Conservation (phyloP, 768 basidiomycete species). For the Suillus lakei region DNA sequence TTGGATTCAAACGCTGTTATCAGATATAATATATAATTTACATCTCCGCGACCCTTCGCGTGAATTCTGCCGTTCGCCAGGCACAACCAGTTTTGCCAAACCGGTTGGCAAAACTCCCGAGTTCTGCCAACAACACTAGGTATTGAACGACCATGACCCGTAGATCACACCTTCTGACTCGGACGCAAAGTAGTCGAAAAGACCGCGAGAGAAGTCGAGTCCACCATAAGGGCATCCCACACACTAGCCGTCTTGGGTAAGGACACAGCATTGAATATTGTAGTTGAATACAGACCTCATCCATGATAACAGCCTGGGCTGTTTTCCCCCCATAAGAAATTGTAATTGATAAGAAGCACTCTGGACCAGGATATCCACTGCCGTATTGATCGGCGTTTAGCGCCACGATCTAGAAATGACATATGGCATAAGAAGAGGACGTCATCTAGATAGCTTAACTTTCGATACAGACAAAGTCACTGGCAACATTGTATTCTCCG, state of each 20-base stretch:
- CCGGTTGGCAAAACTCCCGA: too few relatives aligned
- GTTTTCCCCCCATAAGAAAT: slow-evolving; percentile 67
- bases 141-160: slow-evolving; percentile 63
- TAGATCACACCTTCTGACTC: slow-evolving; percentile 57
- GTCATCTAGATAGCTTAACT: not conserved
- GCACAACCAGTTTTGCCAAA: too few relatives aligned
- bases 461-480: slow-evolving; percentile 50
- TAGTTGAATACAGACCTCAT: slow-evolving; percentile 50
- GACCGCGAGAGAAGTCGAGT: slow-evolving; percentile 68
- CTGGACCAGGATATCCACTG: slow-evolving; percentile 61
- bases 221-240: slow-evolving; percentile 67
- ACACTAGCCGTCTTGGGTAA: slow-evolving; percentile 47
- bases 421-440: slow-evolving; percentile 1
- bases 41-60: too few relatives aligned
- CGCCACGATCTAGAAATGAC: slow-evolving; percentile 52
- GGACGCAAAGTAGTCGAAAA: slow-evolving; percentile 66
- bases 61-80: too few relatives aligned
- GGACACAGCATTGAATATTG: slow-evolving; percentile 3
- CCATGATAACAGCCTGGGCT: slow-evolving; percentile 60
- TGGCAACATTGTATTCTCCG: slow-evolving; percentile 42
- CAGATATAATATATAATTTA: too few relatives aligned
- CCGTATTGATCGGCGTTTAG: slow-evolving; percentile 60
- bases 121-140: too few relatives aligned
- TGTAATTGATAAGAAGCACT: slow-evolving; percentile 65
- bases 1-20: too few relatives aligned